phyloP scores from a whole-genome alignment of 805 yeast species.

The Starmerella vaccinii region DNA sequence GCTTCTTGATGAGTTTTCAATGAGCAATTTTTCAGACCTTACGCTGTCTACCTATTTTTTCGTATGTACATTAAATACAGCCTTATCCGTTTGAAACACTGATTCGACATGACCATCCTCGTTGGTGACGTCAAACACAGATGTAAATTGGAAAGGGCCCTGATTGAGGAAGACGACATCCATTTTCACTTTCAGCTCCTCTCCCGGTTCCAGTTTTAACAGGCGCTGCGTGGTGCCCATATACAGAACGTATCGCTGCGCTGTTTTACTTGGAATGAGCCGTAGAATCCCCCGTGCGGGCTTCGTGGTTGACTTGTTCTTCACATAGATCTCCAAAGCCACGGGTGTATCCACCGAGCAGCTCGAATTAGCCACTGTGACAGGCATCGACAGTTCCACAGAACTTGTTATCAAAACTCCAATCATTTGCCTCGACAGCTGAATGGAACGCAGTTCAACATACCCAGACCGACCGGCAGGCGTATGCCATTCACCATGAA shows the following conservation, averaged over 20 bases:
- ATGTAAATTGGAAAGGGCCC: slow-evolving; percentile 80
- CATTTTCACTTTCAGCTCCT: slow-evolving; percentile 36
- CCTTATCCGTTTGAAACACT: slow-evolving; percentile 16
- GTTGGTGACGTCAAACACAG: slow-evolving; percentile 40
- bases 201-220: slow-evolving; percentile 40
- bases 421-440: slow-evolving; percentile 54
- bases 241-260: slow-evolving; percentile 50
- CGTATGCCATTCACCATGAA: slow-evolving; percentile 57
- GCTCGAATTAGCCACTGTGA: background rate
- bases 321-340: slow-evolving; percentile 40
- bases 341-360: slow-evolving; percentile 42
- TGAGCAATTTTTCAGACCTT: background rate
- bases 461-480: slow-evolving; percentile 41
- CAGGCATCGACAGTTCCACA: slow-evolving; percentile 10
- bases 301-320: slow-evolving; percentile 37
- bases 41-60: background rate
- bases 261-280: slow-evolving; percentile 41
- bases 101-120: slow-evolving; percentile 13
- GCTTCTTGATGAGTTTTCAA: background rate
- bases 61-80: slow-evolving; percentile 10
- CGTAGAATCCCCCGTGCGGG: slow-evolving; percentile 48
- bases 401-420: slow-evolving; percentile 34
- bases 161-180: slow-evolving; percentile 58
- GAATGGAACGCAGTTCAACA: slow-evolving; percentile 56
- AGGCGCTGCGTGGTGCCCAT: slow-evolving; percentile 64